phyloP scores from a whole-genome alignment of 768 basidiomycete species.

The Saitozyma podzolica region DNA sequence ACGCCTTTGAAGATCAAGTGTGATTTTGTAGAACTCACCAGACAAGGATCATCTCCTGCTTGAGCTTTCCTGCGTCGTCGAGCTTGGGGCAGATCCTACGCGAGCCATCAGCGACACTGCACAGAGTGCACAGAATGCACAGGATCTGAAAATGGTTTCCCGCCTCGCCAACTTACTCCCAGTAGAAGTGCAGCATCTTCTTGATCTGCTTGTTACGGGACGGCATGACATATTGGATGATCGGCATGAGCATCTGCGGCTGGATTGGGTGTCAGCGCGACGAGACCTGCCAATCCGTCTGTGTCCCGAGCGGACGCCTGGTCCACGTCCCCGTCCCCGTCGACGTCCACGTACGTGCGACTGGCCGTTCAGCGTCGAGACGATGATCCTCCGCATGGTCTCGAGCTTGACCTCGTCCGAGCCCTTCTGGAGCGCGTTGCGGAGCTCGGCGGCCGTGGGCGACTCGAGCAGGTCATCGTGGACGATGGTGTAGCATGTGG shows the following conservation, averaged over 20 bases:
- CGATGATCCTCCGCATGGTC: conserved; percentile 89
- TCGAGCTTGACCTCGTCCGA: conserved; percentile 96
- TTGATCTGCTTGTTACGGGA: conserved; percentile 93
- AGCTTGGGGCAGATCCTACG: conserved; percentile 88
- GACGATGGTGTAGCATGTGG: conserved; percentile 52
- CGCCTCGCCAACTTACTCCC: conserved; percentile 46
- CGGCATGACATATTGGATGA: conserved; percentile 97
- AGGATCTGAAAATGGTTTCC: not conserved
- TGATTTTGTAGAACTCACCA: conserved; percentile 64
- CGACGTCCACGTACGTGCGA: conserved; percentile 64
- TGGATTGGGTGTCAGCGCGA: conserved; percentile 47
- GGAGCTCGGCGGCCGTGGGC: conserved; percentile 77
- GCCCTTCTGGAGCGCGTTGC: conserved; percentile 84
- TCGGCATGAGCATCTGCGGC: conserved; percentile 93
- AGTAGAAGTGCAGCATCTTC: conserved; percentile 69
- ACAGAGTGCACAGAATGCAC: not conserved
- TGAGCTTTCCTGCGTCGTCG: conserved; percentile 93
- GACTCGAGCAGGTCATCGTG: conserved; percentile 54
- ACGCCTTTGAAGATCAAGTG: not conserved
- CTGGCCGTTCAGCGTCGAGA: conserved; percentile 92
- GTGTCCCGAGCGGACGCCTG: no score
- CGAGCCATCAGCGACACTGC: not conserved
- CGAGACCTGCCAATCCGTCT: not conserved
- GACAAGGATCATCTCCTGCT: conserved; percentile 99
- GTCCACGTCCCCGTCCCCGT: not conserved